A percentile compares a stretch with the other conserved stretches of the same genome.
These are phyloP conservation scores for Trametes villosa DNA, from an alignment of 768 basidiomycete species.

Conservation along the genomic window DNA sequence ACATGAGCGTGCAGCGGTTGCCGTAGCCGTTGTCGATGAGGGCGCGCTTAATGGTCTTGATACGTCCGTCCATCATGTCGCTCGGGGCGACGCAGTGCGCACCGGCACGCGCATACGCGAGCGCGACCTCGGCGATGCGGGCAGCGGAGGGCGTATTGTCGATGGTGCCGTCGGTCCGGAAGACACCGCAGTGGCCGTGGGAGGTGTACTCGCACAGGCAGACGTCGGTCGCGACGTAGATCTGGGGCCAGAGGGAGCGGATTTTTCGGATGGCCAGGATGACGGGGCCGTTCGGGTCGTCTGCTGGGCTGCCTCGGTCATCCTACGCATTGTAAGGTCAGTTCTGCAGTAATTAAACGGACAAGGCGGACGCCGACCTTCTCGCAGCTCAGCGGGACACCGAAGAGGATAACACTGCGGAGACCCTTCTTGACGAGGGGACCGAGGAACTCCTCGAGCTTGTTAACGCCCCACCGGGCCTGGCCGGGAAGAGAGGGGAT, in stretches of 20 bases:
- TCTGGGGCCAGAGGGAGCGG: slow-evolving; percentile 72
- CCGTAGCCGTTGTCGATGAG: slow-evolving; percentile 84
- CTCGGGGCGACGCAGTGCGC: slow-evolving; percentile 98
- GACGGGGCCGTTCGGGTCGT: slow-evolving; percentile 89
- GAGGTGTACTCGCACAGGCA: slow-evolving; percentile 99
- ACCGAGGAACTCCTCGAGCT: slow-evolving; percentile 81
- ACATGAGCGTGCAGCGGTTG: slow-evolving; percentile 93
- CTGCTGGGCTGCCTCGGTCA: slow-evolving; percentile 80
- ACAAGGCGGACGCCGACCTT: slow-evolving; percentile 58
- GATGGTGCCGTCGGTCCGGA: slow-evolving; percentile 77
- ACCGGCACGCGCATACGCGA: slow-evolving; percentile 93
- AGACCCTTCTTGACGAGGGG: slow-evolving; percentile 92
- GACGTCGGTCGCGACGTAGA: slow-evolving; percentile 94
- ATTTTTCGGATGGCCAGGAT: slow-evolving; percentile 89
- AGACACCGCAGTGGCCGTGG: slow-evolving; percentile 93
- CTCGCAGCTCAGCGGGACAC: slow-evolving; percentile 78
- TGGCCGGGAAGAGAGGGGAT: slow-evolving; percentile 86
- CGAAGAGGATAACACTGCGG: slow-evolving; percentile 91
- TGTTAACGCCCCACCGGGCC: slow-evolving; percentile 94
- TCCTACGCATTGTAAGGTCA: slow-evolving; percentile 55
- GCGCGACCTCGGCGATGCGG: slow-evolving; percentile 91
- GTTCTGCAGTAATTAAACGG: background rate
- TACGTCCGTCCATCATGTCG: slow-evolving; percentile 99
- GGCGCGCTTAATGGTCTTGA: slow-evolving; percentile 84
- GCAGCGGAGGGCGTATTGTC: slow-evolving; percentile 75